Evolutionary conservation across 1,284 basidiomycete genomes (phyloP).

Genomic region (Pseudozyma hubeiensis): DNA sequence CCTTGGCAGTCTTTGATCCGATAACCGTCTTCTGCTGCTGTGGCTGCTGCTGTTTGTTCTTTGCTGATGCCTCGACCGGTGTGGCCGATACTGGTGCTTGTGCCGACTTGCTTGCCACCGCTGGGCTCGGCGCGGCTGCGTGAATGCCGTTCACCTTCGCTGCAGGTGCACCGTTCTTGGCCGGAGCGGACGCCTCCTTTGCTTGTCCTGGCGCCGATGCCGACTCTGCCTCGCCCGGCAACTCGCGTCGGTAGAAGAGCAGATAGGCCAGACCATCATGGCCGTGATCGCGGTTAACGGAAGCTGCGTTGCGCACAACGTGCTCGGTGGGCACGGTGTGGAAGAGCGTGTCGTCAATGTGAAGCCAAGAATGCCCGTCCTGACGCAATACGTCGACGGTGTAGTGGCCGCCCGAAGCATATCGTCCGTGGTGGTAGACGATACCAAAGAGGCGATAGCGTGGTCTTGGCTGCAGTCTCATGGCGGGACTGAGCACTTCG

Average conservation of each 20-base stretch:
- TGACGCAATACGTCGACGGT: conserved; percentile 90
- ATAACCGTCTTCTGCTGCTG: conserved; percentile 16
- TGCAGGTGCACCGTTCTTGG: neutral
- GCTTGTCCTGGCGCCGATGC: conserved; percentile 2
- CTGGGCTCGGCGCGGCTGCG: conserved; percentile 4
- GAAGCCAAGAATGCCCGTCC: conserved; percentile 80
- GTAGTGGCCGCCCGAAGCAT: conserved; percentile 93
- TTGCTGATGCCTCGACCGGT: neutral
- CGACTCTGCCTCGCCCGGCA: conserved; percentile 22
- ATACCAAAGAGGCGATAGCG: conserved; percentile 89
- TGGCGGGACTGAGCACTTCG: conserved; percentile 53
- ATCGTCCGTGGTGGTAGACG: conserved; percentile 91
- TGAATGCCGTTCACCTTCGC: conserved; percentile 17
- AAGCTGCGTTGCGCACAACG: conserved; percentile 75
- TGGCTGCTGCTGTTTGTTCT: conserved; percentile 10
- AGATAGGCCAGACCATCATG: conserved; percentile 77
- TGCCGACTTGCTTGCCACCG: conserved; percentile 6
- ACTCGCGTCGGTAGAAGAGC: conserved; percentile 78
- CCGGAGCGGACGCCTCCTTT: neutral
- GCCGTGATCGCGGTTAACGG: conserved; percentile 60
- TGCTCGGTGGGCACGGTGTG: conserved; percentile 79
- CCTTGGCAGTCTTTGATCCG: conserved; percentile 18
- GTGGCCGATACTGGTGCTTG: conserved; percentile 6
- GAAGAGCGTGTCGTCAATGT: conserved; percentile 85
- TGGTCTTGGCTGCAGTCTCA: conserved; percentile 70